Evolutionary conservation across 495 filamentous ascomycete species (phyloP).

Genomic region (Talaromyces proteolyticus): DNA sequence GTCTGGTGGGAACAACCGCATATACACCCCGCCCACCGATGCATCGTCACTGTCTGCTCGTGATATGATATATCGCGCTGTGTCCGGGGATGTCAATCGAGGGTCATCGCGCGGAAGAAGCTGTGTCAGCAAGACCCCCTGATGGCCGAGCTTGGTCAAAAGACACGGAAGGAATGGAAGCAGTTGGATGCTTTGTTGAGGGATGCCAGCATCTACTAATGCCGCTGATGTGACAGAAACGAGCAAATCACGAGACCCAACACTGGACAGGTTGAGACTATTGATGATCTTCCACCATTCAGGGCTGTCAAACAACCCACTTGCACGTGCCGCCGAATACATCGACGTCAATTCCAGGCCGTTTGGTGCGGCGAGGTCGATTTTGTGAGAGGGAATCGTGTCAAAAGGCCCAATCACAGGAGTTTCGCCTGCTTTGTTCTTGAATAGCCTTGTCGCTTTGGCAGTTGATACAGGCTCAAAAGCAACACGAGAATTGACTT

Average conservation of each 20-base stretch:
- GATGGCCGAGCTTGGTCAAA: slow-evolving; percentile 73
- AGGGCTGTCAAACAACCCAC: slow-evolving; percentile 57
- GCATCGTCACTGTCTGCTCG: slow-evolving; percentile 42
- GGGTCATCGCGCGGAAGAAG: slow-evolving; percentile 59
- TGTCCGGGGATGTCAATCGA: slow-evolving; percentile 52
- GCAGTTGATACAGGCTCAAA: slow-evolving; percentile 87
- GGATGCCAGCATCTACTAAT: slow-evolving; percentile 73
- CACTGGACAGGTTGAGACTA: slow-evolving; percentile 52
- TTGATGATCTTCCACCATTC: slow-evolving; percentile 78
- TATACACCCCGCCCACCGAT: slow-evolving; percentile 72
- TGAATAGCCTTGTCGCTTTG: slow-evolving; percentile 69
- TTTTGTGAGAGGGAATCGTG: slow-evolving; percentile 52
- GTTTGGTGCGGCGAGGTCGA: slow-evolving; percentile 80
- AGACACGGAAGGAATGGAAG: slow-evolving; percentile 82
- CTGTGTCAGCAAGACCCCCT: slow-evolving; percentile 74
- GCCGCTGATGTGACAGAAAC: slow-evolving; percentile 49
- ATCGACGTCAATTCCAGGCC: slow-evolving; percentile 72
- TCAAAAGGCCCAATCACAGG: slow-evolving; percentile 23
- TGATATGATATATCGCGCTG: slow-evolving; percentile 63
- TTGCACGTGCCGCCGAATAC: slow-evolving; percentile 55
- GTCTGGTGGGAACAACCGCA: slow-evolving; percentile 68
- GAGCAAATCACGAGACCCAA: slow-evolving; percentile 59
- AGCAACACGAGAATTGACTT: slow-evolving; percentile 51
- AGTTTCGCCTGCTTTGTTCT: slow-evolving; percentile 14
- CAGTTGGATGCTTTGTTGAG: slow-evolving; percentile 78